Evolutionary conservation across 371 early-diverging fungal genomes (phyloP), one percentile per base, ranked within the genome.

Genomic region (Haplosporangium sp.): DNA sequence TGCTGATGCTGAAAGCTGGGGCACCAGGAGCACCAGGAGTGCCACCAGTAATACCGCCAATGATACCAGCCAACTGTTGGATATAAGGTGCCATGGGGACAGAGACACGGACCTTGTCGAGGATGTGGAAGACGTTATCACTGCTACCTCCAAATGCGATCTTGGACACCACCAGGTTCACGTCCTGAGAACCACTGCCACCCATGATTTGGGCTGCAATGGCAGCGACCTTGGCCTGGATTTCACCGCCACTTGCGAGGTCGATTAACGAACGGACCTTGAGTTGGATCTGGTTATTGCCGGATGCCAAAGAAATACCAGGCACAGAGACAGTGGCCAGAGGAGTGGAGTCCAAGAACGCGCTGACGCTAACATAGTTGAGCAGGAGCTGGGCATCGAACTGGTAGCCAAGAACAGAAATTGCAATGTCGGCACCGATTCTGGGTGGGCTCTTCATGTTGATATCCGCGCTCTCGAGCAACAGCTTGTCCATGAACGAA

Each of bases 391-490:
- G 45, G 12, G 79, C 79, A 62, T 79, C 72, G 62, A 79, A 79
- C 46, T 59, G 61, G 69, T 42, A 64, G 6, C 79, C 79, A 37
- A 64, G 62, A 13, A 79, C 37, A 42, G 73, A 73, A 41, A 68
- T 36, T 11, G 54, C 79, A 18, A 79, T 47, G 62, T 79, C 79
- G 55, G 79, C 79, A 62, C 79, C 79, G 46, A 79, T 68, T 46
- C 69, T 79, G 50, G 79, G 79, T 53, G 79, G 79, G 63, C 65
- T 79, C 59, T 72, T 72, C 73, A 79, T 72, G 69, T 72, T 79
- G 64, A 79, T 79, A 54, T 79, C 69, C 4, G 73, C 69, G 37
- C 72, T 79, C 57, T 79, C 55, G 53, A 79, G 69, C 9, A 62
- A 52, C 45, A 79, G 18, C 37, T 52, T 60, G 62, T 71, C 59